These are phyloP conservation scores for Yarrowia galli DNA, from an alignment of 1,139 yeast genomes.

Conservation along the genomic window DNA sequence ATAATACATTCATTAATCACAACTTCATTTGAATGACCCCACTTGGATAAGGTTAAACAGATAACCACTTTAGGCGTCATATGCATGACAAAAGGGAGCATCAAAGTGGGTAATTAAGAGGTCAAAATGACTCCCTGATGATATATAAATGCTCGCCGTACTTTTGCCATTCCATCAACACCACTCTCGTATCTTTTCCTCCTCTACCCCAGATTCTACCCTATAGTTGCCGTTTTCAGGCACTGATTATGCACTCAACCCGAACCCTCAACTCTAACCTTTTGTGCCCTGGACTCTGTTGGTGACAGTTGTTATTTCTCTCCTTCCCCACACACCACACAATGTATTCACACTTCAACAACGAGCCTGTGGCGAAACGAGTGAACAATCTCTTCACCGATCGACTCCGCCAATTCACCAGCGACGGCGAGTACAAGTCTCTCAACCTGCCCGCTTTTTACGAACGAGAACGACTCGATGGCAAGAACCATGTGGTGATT, in stretches of 20 bases:
- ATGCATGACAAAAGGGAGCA: too few species aligned
- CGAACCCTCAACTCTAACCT: conserved; percentile 6
- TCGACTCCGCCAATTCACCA: conserved; percentile 79
- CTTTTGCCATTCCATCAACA: too few species aligned
- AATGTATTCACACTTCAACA: conserved; percentile 50
- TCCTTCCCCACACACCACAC: neutral
- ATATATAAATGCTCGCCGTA: too few species aligned
- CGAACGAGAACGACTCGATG: conserved; percentile 61
- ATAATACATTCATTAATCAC: too few species aligned
- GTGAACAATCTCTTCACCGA: conserved; percentile 79
- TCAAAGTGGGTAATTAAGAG: too few species aligned
- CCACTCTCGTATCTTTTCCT: neutral
- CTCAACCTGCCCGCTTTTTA: conserved; percentile 85
- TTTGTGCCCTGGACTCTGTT: neutral
- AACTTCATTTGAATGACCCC: too few species aligned
- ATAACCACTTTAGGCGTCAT: too few species aligned
- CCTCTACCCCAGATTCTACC: neutral
- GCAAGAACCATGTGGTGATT: conserved; percentile 56
- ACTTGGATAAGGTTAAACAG: too few species aligned
- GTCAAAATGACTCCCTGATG: too few species aligned
- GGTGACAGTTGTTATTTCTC: neutral
- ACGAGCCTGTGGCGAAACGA: conserved; percentile 82
- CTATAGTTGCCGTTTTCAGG: conserved; percentile 1
- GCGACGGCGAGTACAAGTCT: conserved; percentile 70
- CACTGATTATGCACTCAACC: conserved; percentile 36